Percentiles rank a stretch among this genome's conserved stretches.
phyloP scores from a whole-genome alignment of 2,329 filamentous ascomycete genomes.

The Talaromyces sp. region DNA sequence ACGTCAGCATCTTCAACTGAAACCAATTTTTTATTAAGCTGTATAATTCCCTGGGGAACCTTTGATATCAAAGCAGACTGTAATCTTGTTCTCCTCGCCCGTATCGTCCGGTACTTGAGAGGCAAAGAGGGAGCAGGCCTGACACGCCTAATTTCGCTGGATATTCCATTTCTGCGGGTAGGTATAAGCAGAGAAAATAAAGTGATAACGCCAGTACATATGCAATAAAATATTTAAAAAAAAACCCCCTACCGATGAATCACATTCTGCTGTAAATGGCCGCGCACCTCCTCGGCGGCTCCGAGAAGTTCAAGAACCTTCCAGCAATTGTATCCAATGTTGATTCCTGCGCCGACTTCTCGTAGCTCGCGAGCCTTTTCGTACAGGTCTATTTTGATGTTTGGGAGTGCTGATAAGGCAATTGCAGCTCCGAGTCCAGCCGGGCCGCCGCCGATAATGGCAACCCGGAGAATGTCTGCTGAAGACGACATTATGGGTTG shows the following conservation, averaged over 20 bases:
- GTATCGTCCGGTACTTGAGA: conserved; percentile 2
- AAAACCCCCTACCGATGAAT: not conserved
- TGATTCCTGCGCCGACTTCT: conserved; percentile 5
- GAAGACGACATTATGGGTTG: not conserved
- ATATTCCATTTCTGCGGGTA: not conserved
- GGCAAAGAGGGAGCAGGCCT: not conserved
- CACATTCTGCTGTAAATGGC: not conserved
- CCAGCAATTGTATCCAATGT: conserved; percentile 5
- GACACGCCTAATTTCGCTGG: not conserved
- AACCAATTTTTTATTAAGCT: conserved; percentile 4
- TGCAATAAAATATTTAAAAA: not conserved
- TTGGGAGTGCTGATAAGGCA: not conserved
- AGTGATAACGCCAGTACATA: not conserved
- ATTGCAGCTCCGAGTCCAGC: conserved; percentile 5
- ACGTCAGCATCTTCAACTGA: not conserved
- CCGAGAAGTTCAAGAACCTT: conserved; percentile 6
- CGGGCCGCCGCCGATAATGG: conserved; percentile 5
- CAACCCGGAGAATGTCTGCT: not conserved
- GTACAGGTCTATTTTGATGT: conserved; percentile 4
- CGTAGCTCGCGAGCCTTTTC: conserved; percentile 5
- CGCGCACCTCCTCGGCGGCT: conserved; percentile 1
- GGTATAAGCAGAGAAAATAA: not conserved
- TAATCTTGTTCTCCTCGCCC: conserved; percentile 4
- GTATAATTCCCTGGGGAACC: not conserved
- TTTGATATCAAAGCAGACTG: conserved; percentile 1